Percentiles rank a stretch among this genome's conserved stretches.
phyloP scores from a whole-genome alignment of 257 asterid species.

The Nicotiana obtusifolia region DNA sequence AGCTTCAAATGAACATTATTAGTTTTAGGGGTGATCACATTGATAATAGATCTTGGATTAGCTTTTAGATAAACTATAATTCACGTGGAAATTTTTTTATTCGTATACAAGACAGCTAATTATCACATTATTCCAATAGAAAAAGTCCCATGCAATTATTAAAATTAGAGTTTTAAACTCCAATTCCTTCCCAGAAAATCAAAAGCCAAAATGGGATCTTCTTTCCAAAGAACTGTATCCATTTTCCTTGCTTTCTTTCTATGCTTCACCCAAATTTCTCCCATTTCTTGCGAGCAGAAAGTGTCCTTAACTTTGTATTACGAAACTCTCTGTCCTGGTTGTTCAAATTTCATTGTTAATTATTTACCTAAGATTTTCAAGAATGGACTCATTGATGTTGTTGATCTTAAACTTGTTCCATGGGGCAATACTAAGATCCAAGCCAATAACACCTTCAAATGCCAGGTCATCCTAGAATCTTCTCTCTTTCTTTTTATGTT shows the following conservation, averaged over 20 bases:
- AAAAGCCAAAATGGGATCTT: not conserved
- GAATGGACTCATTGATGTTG: slow-evolving; percentile 27
- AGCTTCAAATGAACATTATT: not conserved
- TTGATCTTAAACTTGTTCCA: slow-evolving; percentile 39
- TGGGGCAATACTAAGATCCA: slow-evolving; percentile 39
- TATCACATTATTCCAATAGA: not conserved
- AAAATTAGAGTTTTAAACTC: too few relatives aligned
- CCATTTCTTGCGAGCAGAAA: not conserved
- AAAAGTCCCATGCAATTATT: not conserved
- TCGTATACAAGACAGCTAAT: not conserved
- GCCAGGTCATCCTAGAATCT: not conserved
- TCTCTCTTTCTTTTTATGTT: not conserved
- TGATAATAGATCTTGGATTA: not conserved
- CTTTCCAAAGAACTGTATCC: not conserved
- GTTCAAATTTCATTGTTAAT: slow-evolving; percentile 28
- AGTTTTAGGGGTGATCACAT: not conserved
- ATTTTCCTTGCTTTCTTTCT: not conserved
- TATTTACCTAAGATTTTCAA: slow-evolving; percentile 30
- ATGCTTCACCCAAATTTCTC: not conserved
- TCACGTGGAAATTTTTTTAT: not conserved
- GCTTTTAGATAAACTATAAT: not conserved
- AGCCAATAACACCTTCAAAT: slow-evolving; percentile 24
- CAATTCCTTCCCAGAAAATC: not conserved
- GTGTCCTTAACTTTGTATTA: slow-evolving; percentile 29
- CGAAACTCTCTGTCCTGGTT: slow-evolving; percentile 38